Base-by-base conservation (phyloP, 139 green algal species). In the Marvania coccoides region DNA sequence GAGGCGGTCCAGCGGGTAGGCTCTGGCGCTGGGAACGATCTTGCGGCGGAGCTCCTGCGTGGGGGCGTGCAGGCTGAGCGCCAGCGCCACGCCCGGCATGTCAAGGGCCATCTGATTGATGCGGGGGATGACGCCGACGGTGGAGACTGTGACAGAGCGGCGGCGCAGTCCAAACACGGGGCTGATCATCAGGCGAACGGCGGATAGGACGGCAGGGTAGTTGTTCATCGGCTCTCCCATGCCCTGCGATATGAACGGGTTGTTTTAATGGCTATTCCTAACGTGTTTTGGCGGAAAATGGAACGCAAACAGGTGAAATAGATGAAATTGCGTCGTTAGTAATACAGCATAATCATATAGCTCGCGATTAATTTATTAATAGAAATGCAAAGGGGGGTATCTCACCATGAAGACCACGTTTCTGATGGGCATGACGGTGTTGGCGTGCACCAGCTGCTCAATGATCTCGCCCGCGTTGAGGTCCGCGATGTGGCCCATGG, bases 181-280 rank as follows among this genome's bases (percentile, higher is more conserved):
- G 72, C 93, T 78, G 0, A 73, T 89, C 78, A 99, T 91, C 57
- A 83, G 53, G 2, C 42, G 3, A 5, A 95, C 80, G 0, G 94
- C 90, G 1, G 62, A 55, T 15, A 69, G 58, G 2, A 99, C 93
- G 0, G 86, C 74, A 2, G 80, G 71, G 69, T 97, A 98, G 78
- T 99, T 99, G 81, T 95, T 93, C 42, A 99, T 73, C 2, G 94
- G 94, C 81, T 98, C 93, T 1, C 92, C 93, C 92, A 96, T 96
- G 56, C 89, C 90, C 87, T 88, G 70, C 19, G 26, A 9, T 19
- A n/a, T 6, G 53, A n/a, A n/a, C n/a, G n/a, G n/a, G n/a, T n/a
- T n/a, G n/a, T n/a, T n/a, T n/a, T n/a, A n/a, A n/a, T 47, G 38
- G 38, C 10, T 9, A 47, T 47, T 9, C 38, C 9, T 47, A 12